phyloP scores from a whole-genome alignment of 306 rosid genomes.

The Prunus persica region Prunus_persica_NCBIv2 NC_034009.1:42150501-42151000 shows the following conservation, averaged over 20 bases:
- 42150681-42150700: slow-evolving; percentile 93
- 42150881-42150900: slow-evolving; percentile 20
- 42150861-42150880: slow-evolving; percentile 38
- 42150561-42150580: slow-evolving; percentile 88
- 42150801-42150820: slow-evolving; percentile 89
- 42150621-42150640: slow-evolving; percentile 11
- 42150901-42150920: neutral
- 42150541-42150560: slow-evolving; percentile 98
- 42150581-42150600: slow-evolving; percentile 81
- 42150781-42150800: slow-evolving; percentile 67
- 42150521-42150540: slow-evolving; percentile 87
- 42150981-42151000: slow-evolving; percentile 99
- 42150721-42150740: slow-evolving; percentile 99
- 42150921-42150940: slow-evolving; percentile 62
- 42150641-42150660: slow-evolving; percentile 14
- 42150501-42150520: slow-evolving; percentile 84
- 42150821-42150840: slow-evolving; percentile 94
- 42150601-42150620: neutral
- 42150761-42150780: slow-evolving; percentile 88
- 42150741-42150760: slow-evolving; percentile 99
- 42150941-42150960: slow-evolving; percentile 99
- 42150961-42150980: slow-evolving; percentile 96
- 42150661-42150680: slow-evolving; percentile 94
- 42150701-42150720: slow-evolving; percentile 92
- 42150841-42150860: slow-evolving; percentile 98